Evolutionary conservation across 164 flowering plant genomes (phyloP).

Genomic region (Vitis amurensis): DNA sequence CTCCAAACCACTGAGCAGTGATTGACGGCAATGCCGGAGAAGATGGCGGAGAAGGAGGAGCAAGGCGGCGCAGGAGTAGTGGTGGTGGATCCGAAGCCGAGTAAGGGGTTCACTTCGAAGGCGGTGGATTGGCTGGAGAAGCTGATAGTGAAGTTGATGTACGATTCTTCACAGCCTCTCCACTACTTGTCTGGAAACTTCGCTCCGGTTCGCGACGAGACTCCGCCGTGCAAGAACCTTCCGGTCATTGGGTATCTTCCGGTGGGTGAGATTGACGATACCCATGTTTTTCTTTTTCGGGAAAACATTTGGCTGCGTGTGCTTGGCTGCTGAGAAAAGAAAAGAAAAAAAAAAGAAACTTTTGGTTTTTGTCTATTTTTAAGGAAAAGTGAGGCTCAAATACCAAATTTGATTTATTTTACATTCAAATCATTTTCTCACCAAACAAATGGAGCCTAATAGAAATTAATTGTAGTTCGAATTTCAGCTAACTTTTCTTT

Average conservation of each 20-base stretch:
- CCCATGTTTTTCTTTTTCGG: not conserved
- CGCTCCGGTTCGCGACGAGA: constrained; percentile 72
- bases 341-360: no score
- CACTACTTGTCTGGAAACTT: constrained; percentile 76
- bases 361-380: no score
- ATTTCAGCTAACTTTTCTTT: no score
- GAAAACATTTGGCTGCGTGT: no score
- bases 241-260: constrained; percentile 70
- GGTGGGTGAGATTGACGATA: constrained; percentile 24
- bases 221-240: constrained; percentile 71
- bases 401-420: no score
- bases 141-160: constrained; percentile 59
- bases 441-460: no score
- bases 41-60: constrained; percentile 19
- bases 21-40: not conserved
- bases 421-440: no score
- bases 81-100: constrained; percentile 68
- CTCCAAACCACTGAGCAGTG: no score
- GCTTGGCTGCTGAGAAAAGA: no score
- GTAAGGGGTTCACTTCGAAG: constrained; percentile 51
- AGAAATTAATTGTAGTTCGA: no score
- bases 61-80: constrained; percentile 28
- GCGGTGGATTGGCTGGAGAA: constrained; percentile 59
- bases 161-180: constrained; percentile 58
- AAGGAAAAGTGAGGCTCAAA: no score